phyloP scores from a whole-genome alignment of 2,329 filamentous ascomycete species.

The Coniochaeta prunicola region DNA sequence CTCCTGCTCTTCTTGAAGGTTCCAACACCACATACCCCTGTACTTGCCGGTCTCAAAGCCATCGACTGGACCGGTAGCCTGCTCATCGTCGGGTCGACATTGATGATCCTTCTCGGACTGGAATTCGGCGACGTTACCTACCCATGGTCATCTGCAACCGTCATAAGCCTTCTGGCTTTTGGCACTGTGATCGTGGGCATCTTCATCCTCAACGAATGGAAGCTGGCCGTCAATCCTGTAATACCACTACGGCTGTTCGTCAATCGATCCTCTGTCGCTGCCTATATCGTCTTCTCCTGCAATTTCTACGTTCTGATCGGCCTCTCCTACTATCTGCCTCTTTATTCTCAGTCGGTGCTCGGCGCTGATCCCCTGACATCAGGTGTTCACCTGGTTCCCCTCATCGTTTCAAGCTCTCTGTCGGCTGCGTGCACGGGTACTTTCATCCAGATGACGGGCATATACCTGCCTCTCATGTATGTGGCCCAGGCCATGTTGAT shows the following conservation, averaged over 20 bases:
- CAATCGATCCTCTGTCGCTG: slow-evolving; percentile 56
- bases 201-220: slow-evolving; percentile 68
- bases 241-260: slow-evolving; percentile 69
- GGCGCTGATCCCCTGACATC: slow-evolving; percentile 61
- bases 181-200: slow-evolving; percentile 55
- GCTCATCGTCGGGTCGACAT: slow-evolving; percentile 64
- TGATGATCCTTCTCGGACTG: slow-evolving; percentile 82
- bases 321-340: slow-evolving; percentile 70
- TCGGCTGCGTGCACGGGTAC: slow-evolving; percentile 50
- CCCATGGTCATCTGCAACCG: slow-evolving; percentile 68
- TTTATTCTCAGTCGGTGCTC: slow-evolving; percentile 77
- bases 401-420: slow-evolving; percentile 60
- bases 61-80: slow-evolving; percentile 51
- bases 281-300: slow-evolving; percentile 59
- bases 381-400: slow-evolving; percentile 68
- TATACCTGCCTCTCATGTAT: slow-evolving; percentile 55
- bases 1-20: slow-evolving; percentile 58
- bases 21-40: slow-evolving; percentile 58
- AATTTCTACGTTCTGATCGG: slow-evolving; percentile 75
- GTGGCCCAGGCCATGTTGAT: slow-evolving; percentile 51
- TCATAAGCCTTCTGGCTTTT: slow-evolving; percentile 72
- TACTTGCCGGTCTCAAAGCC: slow-evolving; percentile 55
- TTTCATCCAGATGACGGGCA: slow-evolving; percentile 56
- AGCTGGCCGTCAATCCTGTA: slow-evolving; percentile 67
- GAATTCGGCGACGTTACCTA: slow-evolving; percentile 73